These are phyloP conservation scores for Gaertneriomyces sp. DNA, from an alignment of 192 early-diverging fungal species.

Conservation along the genomic window DNA sequence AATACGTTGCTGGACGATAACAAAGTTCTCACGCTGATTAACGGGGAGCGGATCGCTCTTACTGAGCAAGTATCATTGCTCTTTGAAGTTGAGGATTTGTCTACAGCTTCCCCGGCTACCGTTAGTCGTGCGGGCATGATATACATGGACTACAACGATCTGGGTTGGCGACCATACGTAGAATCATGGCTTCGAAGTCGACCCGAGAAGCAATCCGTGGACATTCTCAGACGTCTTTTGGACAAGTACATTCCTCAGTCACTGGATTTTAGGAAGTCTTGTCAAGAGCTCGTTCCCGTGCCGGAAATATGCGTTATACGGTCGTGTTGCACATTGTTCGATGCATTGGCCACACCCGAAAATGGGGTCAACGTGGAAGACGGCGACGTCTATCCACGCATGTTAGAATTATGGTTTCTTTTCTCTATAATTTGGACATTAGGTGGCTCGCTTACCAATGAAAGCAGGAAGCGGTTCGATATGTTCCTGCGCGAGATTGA, in stretches of 20 bases:
- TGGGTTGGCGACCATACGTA: slow-evolving; percentile 53
- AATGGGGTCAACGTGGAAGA: slow-evolving; percentile 52
- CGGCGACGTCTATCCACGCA: slow-evolving; percentile 42
- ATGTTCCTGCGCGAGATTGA: slow-evolving; percentile 59
- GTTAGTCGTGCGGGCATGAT: slow-evolving; percentile 59
- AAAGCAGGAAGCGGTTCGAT: slow-evolving; percentile 49
- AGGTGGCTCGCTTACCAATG: slow-evolving; percentile 54
- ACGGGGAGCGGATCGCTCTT: slow-evolving; percentile 59
- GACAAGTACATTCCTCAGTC: slow-evolving; percentile 49
- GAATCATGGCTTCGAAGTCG: slow-evolving; percentile 47
- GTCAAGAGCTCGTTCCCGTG: slow-evolving; percentile 48
- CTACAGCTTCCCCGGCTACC: slow-evolving; percentile 57
- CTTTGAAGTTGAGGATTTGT: slow-evolving; percentile 60
- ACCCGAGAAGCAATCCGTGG: slow-evolving; percentile 40
- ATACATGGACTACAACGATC: slow-evolving; percentile 53
- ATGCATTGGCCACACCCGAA: slow-evolving; percentile 45
- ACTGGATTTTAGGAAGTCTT: slow-evolving; percentile 48
- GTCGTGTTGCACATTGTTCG: slow-evolving; percentile 49
- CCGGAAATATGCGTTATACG: slow-evolving; percentile 46
- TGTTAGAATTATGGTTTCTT: slow-evolving; percentile 59
- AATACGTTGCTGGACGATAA: slow-evolving; percentile 63
- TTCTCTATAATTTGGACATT: slow-evolving; percentile 57
- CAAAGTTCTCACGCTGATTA: slow-evolving; percentile 58
- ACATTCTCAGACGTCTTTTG: slow-evolving; percentile 38
- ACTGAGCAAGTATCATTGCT: slow-evolving; percentile 55